phyloP scores from a whole-genome alignment of 768 basidiomycete species.

The Albatrellus ellisii region DNA sequence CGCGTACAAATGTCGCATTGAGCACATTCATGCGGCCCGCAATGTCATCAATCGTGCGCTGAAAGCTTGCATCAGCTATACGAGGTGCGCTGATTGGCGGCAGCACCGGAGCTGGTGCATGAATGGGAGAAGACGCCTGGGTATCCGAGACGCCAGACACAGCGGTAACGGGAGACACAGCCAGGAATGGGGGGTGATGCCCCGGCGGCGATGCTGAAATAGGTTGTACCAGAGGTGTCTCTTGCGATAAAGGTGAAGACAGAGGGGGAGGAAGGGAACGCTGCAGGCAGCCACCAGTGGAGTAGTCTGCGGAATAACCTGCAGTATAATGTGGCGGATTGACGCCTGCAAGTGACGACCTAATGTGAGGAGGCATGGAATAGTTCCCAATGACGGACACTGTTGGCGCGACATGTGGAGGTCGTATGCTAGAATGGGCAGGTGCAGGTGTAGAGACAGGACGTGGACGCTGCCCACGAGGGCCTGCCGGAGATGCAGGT shows the following conservation, averaged over 20 bases:
- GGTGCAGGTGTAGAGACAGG: conserved; percentile 13
- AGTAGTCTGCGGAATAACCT: background rate
- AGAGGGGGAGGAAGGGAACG: background rate
- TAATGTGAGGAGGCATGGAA: conserved; percentile 1
- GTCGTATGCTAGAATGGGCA: conserved; percentile 3
- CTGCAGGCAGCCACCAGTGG: too few relatives aligned
- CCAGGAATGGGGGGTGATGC: conserved; percentile 7
- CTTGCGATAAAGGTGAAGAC: background rate
- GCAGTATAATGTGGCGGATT: background rate
- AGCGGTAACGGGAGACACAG: conserved; percentile 1
- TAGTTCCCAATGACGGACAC: conserved; percentile 2
- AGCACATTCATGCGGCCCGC: conserved; percentile 34
- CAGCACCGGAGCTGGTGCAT: conserved; percentile 14
- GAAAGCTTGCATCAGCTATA: conserved; percentile 26
- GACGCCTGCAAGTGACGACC: background rate
- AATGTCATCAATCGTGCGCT: conserved; percentile 30
- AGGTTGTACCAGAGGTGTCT: too few relatives aligned
- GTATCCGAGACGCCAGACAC: conserved; percentile 11
- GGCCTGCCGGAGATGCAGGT: conserved; percentile 13
- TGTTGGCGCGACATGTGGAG: conserved; percentile 1
- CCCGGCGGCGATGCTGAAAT: background rate
- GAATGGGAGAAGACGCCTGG: conserved; percentile 15
- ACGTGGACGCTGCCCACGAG: conserved; percentile 11
- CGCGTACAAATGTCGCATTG: conserved; percentile 13
- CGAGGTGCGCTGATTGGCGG: conserved; percentile 31